phyloP scores from a whole-genome alignment of 2,329 filamentous ascomycete genomes.

The Cordyceps tenuipes region DNA sequence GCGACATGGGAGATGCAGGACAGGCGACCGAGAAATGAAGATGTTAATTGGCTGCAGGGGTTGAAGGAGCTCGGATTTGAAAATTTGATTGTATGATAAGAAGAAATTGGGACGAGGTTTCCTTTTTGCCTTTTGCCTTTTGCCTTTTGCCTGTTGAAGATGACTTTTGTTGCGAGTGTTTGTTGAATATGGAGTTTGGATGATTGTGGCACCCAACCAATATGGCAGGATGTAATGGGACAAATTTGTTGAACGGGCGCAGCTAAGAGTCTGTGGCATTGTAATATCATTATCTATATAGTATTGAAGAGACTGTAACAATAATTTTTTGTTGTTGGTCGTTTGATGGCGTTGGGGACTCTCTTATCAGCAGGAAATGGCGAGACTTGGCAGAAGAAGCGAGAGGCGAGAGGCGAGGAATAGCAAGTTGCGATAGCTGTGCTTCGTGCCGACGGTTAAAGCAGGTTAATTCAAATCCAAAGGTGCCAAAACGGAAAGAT shows the following conservation, averaged over 20 bases:
- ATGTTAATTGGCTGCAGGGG: constrained; percentile 34
- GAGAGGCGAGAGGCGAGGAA: background rate
- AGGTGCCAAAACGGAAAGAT: too few species aligned
- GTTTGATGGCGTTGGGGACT: background rate
- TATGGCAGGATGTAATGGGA: background rate
- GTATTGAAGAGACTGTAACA: background rate
- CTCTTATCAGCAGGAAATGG: too few species aligned
- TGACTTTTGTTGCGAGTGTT: background rate
- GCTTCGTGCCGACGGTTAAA: background rate
- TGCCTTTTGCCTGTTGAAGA: background rate
- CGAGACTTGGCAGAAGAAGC: too few species aligned
- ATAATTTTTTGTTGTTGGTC: background rate
- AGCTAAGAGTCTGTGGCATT: background rate
- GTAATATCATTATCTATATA: background rate
- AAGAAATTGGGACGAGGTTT: background rate
- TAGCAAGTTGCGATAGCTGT: background rate
- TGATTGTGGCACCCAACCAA: background rate
- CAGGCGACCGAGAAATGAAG: constrained; percentile 13
- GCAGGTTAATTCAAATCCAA: too few species aligned
- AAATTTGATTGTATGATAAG: constrained; percentile 35
- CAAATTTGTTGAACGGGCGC: background rate
- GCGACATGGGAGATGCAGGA: constrained; percentile 40
- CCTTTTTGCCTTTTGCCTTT: too few species aligned
- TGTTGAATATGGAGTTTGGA: background rate
- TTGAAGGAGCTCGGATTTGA: constrained; percentile 36